A percentile compares a stretch with the other conserved stretches of the same genome.
These are phyloP conservation scores for Aspergillus ostianus DNA, from an alignment of 495 filamentous ascomycete species.

Conservation along the genomic window DNA sequence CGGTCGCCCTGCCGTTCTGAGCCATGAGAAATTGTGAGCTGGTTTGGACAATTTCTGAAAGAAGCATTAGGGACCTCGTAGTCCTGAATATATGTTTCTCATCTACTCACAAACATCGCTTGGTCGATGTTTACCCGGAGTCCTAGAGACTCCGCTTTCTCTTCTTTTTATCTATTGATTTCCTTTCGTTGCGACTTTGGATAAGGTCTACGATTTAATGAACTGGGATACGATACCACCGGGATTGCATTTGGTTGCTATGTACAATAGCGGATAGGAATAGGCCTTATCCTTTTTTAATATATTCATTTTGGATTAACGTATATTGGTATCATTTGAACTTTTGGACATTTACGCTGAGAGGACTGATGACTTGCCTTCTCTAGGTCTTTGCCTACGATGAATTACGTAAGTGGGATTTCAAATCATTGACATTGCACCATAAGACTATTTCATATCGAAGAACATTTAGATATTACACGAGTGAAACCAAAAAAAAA, in stretches of 20 bases:
- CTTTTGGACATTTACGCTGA: too few relatives aligned
- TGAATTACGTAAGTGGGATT: neutral
- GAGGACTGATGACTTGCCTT: too few relatives aligned
- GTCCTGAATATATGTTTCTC: too few relatives aligned
- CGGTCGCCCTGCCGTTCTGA: neutral
- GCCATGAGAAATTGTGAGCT: neutral
- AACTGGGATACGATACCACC: conserved; percentile 27
- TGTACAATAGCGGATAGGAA: conserved; percentile 15
- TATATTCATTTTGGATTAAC: neutral
- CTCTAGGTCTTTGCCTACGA: neutral
- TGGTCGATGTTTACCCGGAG: too few relatives aligned
- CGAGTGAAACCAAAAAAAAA: too few relatives aligned
- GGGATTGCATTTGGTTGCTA: conserved; percentile 17
- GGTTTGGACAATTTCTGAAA: too few relatives aligned
- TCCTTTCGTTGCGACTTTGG: neutral
- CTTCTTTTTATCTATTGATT: too few relatives aligned
- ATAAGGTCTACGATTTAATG: conserved; percentile 27
- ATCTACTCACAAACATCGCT: neutral
- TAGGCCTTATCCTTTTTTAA: neutral
- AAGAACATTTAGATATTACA: too few relatives aligned
- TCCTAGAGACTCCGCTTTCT: too few relatives aligned
- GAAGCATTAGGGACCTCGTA: too few relatives aligned
- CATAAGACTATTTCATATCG: too few relatives aligned
- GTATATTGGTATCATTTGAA: too few relatives aligned
- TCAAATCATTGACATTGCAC: neutral